phyloP scores from a whole-genome alignment of 179 eudicot genomes.

The Silene noctiflora region DNA sequence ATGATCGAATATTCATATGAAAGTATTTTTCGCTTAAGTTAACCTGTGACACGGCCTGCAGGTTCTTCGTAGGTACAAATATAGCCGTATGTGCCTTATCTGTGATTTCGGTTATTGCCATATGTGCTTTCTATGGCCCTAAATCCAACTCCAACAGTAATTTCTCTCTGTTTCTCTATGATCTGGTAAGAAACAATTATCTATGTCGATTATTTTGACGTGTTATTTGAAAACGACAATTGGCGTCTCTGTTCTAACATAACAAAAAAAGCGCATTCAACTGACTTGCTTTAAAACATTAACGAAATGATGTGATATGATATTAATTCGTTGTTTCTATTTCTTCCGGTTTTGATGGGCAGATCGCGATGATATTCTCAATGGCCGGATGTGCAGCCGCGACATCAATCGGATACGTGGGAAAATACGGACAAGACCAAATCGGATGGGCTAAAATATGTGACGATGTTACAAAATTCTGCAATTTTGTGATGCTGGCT shows the following conservation, averaged over 20 bases:
- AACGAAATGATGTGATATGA: too few relatives aligned
- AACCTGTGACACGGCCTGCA: conserved; percentile 18
- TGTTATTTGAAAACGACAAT: too few relatives aligned
- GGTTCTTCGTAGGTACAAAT: conserved; percentile 35
- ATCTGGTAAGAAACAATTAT: conserved; percentile 34
- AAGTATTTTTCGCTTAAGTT: background rate
- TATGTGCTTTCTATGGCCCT: conserved; percentile 21
- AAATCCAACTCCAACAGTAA: conserved; percentile 29
- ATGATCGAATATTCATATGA: too few relatives aligned
- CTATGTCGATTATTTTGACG: too few relatives aligned
- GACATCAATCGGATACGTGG: conserved; percentile 41
- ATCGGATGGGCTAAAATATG: conserved; percentile 46
- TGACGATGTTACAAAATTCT: conserved; percentile 32
- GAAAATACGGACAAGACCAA: conserved; percentile 33
- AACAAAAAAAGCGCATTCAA: too few relatives aligned
- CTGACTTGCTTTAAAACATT: too few relatives aligned
- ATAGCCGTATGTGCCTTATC: conserved; percentile 26
- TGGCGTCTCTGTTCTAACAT: too few relatives aligned
- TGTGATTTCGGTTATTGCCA: conserved; percentile 30
- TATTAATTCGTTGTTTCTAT: background rate
- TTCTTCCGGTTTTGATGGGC: background rate
- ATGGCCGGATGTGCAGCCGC: conserved; percentile 46
- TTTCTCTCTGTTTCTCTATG: conserved; percentile 38
- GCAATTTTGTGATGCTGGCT: conserved; percentile 29
- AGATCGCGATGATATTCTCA: conserved; percentile 27